Conservation (phyloP, 1,284 basidiomycete genomes). For the Sphaerobolus stellatus region DNA sequence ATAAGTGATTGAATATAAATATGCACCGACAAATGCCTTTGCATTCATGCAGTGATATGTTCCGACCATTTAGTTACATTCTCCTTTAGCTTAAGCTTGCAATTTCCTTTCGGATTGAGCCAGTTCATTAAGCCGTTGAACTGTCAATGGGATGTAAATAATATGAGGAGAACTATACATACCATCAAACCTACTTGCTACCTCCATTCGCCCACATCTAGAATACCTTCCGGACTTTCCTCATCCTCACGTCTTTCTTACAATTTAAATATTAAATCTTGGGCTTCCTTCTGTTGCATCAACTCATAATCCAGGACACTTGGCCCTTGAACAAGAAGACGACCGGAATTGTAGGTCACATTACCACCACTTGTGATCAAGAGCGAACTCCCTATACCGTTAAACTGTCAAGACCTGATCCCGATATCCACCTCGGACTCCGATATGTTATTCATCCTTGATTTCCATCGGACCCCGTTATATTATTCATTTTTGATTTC, state of each 20-base stretch:
- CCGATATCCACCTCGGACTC: no score
- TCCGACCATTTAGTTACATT: conserved; percentile 81
- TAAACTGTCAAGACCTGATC: conserved; percentile 99
- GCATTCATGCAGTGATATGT: conserved; percentile 82
- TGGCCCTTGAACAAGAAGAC: conserved; percentile 89
- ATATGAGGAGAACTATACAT: conserved; percentile 5
- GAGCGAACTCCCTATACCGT: conserved; percentile 86
- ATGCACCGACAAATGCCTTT: conserved; percentile 70
- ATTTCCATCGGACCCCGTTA: no score
- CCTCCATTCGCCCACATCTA: conserved; percentile 83
- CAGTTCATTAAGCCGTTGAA: conserved; percentile 81
- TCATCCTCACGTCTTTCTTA: conserved; percentile 65
- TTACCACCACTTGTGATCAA: conserved; percentile 72
- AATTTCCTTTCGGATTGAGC: conserved; percentile 88
- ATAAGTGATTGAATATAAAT: no score
- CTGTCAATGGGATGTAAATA: conserved; percentile 44
- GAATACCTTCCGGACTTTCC: conserved; percentile 71
- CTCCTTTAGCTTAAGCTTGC: conserved; percentile 83
- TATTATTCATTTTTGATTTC: no score
- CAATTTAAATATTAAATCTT: conserved; percentile 49
- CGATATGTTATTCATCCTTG: no score
- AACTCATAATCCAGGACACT: conserved; percentile 75
- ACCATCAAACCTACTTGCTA: conserved; percentile 65
- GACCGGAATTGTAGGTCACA: conserved; percentile 82
- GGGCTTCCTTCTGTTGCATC: conserved; percentile 51